Conservation (phyloP, 768 basidiomycete species). For the Auriscalpium vulgare region DNA sequence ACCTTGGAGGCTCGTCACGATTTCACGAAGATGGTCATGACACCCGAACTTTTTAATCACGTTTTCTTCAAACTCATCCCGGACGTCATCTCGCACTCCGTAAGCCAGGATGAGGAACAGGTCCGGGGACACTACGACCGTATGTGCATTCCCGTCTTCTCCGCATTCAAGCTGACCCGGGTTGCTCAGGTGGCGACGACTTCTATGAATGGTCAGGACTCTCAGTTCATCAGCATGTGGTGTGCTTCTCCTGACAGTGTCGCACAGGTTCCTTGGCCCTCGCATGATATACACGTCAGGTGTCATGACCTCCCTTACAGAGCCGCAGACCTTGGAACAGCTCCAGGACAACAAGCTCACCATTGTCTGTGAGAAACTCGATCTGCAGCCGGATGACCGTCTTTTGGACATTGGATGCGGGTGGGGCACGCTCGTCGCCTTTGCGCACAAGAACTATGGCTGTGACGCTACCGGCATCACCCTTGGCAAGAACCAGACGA, state of each 20-base stretch:
- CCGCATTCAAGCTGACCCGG: constrained; percentile 6
- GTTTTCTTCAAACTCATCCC: constrained; percentile 83
- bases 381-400: constrained; percentile 79
- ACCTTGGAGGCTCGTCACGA: constrained; percentile 92
- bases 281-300: constrained; percentile 99
- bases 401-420: constrained; percentile 87
- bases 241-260: neutral
- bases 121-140: constrained; percentile 95
- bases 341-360: constrained; percentile 98
- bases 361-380: constrained; percentile 90
- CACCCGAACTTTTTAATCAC: constrained; percentile 87
- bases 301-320: constrained; percentile 61
- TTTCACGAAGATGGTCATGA: constrained; percentile 91
- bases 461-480: constrained; percentile 96
- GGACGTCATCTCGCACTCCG: constrained; percentile 91
- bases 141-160: constrained; percentile 25
- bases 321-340: constrained; percentile 79
- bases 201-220: constrained; percentile 76
- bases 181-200: constrained; percentile 72
- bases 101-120: constrained; percentile 88
- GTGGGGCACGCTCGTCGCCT: constrained; percentile 93
- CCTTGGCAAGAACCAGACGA: constrained; percentile 82
- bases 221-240: neutral
- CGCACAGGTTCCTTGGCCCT: constrained; percentile 77
- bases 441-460: constrained; percentile 95